These are phyloP conservation scores for Endothia cerciana DNA, from an alignment of 2,329 filamentous ascomycete species.

Conservation along the genomic window DNA sequence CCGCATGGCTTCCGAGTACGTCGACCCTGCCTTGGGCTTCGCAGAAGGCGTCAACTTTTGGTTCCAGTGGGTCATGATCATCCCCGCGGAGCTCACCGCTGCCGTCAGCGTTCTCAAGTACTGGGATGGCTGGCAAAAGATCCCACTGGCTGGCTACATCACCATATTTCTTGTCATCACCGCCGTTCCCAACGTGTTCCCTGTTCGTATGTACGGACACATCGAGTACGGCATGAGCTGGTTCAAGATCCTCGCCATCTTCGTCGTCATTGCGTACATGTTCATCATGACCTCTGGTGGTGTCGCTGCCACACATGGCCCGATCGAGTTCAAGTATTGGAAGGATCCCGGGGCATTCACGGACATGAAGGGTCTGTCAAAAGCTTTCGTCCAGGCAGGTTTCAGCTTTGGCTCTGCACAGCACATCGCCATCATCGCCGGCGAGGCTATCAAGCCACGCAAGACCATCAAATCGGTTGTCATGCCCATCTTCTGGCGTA, in stretches of 20 bases:
- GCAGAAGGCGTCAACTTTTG: constrained; percentile 28
- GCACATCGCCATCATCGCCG: constrained; percentile 76
- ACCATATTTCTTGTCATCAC: constrained; percentile 12
- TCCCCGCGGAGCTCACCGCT: constrained; percentile 28
- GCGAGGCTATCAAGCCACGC: constrained; percentile 73
- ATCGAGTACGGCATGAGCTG: constrained; percentile 78
- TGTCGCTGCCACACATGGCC: constrained; percentile 57
- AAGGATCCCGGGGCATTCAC: constrained; percentile 57
- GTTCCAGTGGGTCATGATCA: constrained; percentile 25
- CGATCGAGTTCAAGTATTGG: constrained; percentile 78
- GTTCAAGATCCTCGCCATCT: constrained; percentile 76
- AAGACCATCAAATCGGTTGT: constrained; percentile 74
- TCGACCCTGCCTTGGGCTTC: constrained; percentile 24
- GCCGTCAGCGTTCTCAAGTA: constrained; percentile 26
- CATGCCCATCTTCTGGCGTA: constrained; percentile 72
- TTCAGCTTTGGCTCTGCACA: constrained; percentile 61
- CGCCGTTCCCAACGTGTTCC: constrained; percentile 66
- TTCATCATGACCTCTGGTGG: constrained; percentile 76
- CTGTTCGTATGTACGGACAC: constrained; percentile 74
- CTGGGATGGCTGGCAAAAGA: constrained; percentile 31
- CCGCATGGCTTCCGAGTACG: constrained; percentile 26
- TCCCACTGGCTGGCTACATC: constrained; percentile 38
- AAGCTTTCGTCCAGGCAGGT: constrained; percentile 40
- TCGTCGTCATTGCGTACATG: constrained; percentile 77
- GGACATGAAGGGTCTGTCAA: constrained; percentile 40